Percentiles rank a stretch among this genome's conserved stretches.
Conservation (phyloP, 1,139 yeast species). For the Trichomonascaceae sp. region DNA sequence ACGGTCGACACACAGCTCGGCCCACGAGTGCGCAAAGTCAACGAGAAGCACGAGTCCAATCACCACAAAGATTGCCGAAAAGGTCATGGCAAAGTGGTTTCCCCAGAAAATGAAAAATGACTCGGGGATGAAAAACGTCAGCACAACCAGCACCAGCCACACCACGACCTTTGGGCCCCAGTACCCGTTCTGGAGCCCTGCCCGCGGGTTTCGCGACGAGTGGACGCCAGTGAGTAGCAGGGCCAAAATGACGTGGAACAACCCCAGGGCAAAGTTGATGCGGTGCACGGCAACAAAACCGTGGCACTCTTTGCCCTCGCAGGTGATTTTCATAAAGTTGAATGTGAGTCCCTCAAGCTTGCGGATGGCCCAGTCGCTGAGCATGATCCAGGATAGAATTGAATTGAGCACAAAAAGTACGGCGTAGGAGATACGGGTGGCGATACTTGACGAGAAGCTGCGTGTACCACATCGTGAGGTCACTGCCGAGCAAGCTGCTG, state of each 20-base stretch:
- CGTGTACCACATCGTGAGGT: slow-evolving; percentile 33
- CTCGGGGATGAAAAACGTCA: slow-evolving; percentile 76
- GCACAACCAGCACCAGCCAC: slow-evolving; percentile 44
- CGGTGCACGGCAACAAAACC: slow-evolving; percentile 92
- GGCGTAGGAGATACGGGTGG: slow-evolving; percentile 77
- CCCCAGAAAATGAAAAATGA: slow-evolving; percentile 83
- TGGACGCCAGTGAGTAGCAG: slow-evolving; percentile 55
- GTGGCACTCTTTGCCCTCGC: slow-evolving; percentile 76
- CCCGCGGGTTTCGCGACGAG: slow-evolving; percentile 68
- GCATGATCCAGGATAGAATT: slow-evolving; percentile 77
- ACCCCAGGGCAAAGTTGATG: slow-evolving; percentile 76
- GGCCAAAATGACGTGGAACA: slow-evolving; percentile 64
- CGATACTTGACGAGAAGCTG: slow-evolving; percentile 54
- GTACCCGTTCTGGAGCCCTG: slow-evolving; percentile 72
- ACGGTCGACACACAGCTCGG: slow-evolving; percentile 85
- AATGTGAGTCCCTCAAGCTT: slow-evolving; percentile 63
- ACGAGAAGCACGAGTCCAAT: slow-evolving; percentile 84
- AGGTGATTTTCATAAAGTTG: slow-evolving; percentile 48
- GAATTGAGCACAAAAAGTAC: slow-evolving; percentile 64
- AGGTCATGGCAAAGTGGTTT: slow-evolving; percentile 71
- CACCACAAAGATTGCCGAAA: slow-evolving; percentile 74
- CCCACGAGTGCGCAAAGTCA: slow-evolving; percentile 98
- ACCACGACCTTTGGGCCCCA: slow-evolving; percentile 69
- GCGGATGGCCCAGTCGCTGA: slow-evolving; percentile 67
- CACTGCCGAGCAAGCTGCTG: slow-evolving; percentile 64